Evolutionary conservation across 1,284 basidiomycete species (phyloP).

Genomic region (Cutaneotrichosporon cutaneum): DNA sequence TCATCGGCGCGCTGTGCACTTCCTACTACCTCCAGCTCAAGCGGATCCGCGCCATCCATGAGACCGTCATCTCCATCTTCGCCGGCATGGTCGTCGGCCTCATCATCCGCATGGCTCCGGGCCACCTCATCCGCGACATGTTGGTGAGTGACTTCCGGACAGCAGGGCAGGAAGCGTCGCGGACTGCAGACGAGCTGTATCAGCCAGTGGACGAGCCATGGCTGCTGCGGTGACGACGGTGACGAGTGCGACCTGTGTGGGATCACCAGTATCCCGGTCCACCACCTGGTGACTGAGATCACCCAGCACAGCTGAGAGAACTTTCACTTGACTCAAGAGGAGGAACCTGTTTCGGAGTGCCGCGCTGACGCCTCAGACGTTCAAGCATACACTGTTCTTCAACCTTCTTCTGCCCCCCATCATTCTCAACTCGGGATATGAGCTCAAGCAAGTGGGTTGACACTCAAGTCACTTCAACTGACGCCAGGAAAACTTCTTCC

Average conservation of each 20-base stretch:
- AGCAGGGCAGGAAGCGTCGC: background rate
- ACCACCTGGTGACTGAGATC: no score
- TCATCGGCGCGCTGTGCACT: constrained; percentile 91
- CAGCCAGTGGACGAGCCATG: no score
- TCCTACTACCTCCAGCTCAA: constrained; percentile 98
- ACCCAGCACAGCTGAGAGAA: no score
- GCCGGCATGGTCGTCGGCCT: constrained; percentile 94
- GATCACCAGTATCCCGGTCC: no score
- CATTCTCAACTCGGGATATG: constrained; percentile 96
- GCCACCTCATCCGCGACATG: constrained; percentile 95
- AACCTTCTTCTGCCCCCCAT: constrained; percentile 96
- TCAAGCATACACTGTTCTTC: constrained; percentile 97
- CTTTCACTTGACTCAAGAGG: no score
- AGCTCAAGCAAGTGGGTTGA: constrained; percentile 78
- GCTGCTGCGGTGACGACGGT: no score
- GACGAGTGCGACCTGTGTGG: no score
- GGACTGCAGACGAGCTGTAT: no score
- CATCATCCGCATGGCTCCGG: constrained; percentile 83
- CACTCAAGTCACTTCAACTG: background rate
- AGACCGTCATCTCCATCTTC: constrained; percentile 93
- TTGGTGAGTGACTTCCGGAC: constrained; percentile 62
- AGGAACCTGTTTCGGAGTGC: no score
- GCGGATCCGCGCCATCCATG: constrained; percentile 91
- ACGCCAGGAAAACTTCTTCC: constrained; percentile 88
- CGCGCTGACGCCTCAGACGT: constrained; percentile 63